Evolutionary conservation across 306 rosid genomes (phyloP).

Genomic region (Cicer pinnatifidum): DNA sequence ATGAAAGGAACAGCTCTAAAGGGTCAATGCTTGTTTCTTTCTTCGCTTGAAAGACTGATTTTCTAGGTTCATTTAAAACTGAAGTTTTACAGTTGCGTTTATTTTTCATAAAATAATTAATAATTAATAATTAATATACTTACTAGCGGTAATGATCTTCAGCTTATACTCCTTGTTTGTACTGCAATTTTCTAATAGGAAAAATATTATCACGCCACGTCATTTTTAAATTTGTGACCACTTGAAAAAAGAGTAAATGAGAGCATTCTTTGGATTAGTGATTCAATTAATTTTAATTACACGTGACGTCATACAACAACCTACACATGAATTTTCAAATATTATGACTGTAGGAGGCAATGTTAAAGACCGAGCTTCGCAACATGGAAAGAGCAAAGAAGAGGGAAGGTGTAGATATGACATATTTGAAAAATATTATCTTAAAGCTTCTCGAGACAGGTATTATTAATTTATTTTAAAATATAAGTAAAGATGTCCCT

Average conservation of each 20-base stretch:
- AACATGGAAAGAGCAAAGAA: conserved; percentile 78
- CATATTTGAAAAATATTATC: conserved; percentile 88
- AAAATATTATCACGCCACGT: conserved; percentile 27
- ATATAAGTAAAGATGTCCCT: conserved; percentile 28
- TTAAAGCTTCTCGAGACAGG: conserved; percentile 99
- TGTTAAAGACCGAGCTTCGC: conserved; percentile 84
- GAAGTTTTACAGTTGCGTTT: conserved; percentile 21
- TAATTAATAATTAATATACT: neutral
- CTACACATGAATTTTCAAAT: conserved; percentile 36
- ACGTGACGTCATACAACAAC: conserved; percentile 6
- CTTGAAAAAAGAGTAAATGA: conserved; percentile 11
- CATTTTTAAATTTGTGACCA: neutral
- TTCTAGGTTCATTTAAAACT: conserved; percentile 36
- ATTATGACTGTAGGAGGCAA: conserved; percentile 64
- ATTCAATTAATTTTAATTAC: conserved; percentile 12
- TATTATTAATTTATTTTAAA: conserved; percentile 32
- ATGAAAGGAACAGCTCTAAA: conserved; percentile 27
- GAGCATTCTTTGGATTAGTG: conserved; percentile 7
- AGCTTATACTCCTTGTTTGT: conserved; percentile 23
- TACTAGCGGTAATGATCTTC: conserved; percentile 14
- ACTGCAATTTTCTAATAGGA: conserved; percentile 13
- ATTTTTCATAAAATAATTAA: conserved; percentile 20
- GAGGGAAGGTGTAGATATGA: conserved; percentile 98
- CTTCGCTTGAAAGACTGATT: conserved; percentile 15
- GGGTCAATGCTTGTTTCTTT: conserved; percentile 27